phyloP scores from a whole-genome alignment of 306 rosid genomes.

The Cucurbita maxima region DNA sequence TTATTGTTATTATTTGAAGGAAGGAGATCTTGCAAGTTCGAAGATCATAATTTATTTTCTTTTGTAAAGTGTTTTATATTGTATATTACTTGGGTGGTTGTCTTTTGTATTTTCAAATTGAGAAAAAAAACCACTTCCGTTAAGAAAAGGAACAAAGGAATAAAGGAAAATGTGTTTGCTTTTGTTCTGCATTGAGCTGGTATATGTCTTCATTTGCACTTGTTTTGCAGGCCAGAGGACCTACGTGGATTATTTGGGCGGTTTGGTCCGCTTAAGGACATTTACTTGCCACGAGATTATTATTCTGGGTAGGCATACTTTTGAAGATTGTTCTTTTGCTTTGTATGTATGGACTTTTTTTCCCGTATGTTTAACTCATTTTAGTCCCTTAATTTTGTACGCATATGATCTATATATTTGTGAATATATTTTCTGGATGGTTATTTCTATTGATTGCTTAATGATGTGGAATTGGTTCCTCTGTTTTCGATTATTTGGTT shows the following conservation, averaged over 20 bases:
- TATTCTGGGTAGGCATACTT: constrained; percentile 48
- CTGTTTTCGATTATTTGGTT: constrained; percentile 5
- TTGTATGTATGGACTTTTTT: not conserved
- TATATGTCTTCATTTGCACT: not conserved
- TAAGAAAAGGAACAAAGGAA: not conserved
- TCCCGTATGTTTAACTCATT: not conserved
- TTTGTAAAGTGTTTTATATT: too few species aligned
- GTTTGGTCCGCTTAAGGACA: constrained; percentile 69
- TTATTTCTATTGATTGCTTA: not conserved
- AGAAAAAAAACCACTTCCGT: too few species aligned
- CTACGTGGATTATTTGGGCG: constrained; percentile 50
- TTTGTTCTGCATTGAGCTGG: not conserved
- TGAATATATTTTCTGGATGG: not conserved
- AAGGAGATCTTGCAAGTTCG: too few species aligned
- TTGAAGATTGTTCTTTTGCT: not conserved
- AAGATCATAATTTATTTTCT: too few species aligned
- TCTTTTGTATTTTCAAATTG: too few species aligned
- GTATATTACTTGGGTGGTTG: too few species aligned
- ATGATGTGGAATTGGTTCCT: not conserved
- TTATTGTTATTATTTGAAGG: too few species aligned
- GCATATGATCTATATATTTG: not conserved
- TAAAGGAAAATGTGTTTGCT: not conserved
- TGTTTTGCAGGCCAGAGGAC: constrained; percentile 49
- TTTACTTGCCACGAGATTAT: constrained; percentile 75
- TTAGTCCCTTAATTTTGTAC: not conserved